Base-by-base conservation (phyloP, 805 yeast genomes). In the Saturnispora sanitii region DNA sequence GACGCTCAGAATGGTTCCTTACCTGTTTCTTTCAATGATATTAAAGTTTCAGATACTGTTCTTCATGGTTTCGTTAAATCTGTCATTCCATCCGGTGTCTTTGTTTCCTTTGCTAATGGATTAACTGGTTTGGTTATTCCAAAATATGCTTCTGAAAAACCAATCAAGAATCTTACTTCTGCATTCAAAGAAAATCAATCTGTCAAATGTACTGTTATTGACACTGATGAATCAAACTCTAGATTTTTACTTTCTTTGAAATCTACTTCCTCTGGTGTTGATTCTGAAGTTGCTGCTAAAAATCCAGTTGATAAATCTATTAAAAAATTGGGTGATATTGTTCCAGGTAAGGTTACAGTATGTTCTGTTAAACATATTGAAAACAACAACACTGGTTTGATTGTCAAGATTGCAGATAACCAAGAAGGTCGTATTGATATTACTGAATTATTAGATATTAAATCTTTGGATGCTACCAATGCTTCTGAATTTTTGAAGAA, bases 71-170 rank as follows among this genome's bases (percentile, higher is more conserved):
- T 68, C 56, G 75, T 90, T 30, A 81, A 77, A 49, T 79, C 87
- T 16, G 75, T 81, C 16, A 83, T 94, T n/a, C 71, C 70, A 34
- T 70, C 71, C 55, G 97, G 97, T 48, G 66, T 86, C 11, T 90
- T 90, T 56, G 82, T 90, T 43, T 73, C 80, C 0, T 90, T 90
- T 60, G 85, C 79, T 42, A 81, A 82, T 47, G 74, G 72, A 40
- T 72, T 90, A 47, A 83, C 85, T 25, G 97, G 96, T 39, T 69
- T 90, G 48, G 82, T 86, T 4, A 71, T 84, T 45, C 82, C 88
- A 42, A 77, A 79, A 54, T 77, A 79, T 50, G 82, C 82, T 18
- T 67, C 77, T 4, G 73, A 71, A 26, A 68, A 70, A 37, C 69
- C 66, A 32, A 65, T 62, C 29, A 75, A 70, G 9, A 80, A 77